Base-by-base conservation (phyloP, 257 asterid species). In the Salvia hispanica region DNA sequence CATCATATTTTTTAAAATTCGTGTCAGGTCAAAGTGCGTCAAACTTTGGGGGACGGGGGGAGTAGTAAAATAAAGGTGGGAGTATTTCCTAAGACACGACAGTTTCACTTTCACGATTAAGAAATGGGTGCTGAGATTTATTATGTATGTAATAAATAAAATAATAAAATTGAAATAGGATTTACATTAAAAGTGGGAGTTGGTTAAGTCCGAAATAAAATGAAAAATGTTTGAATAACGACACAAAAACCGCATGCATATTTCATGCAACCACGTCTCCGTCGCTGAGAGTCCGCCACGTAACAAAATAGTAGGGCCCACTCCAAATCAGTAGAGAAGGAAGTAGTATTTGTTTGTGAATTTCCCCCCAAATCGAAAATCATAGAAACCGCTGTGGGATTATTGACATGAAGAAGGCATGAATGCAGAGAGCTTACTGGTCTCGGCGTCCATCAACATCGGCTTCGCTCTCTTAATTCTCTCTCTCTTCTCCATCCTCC, bases 371-470 rank as follows among this genome's bases (percentile, higher is more conserved):
- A 64, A 46, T 13, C 34, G 7, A 28, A 13, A 56, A 8, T 18
- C 3, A 16, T 2, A 16, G 4, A 18, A 39, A 37, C 31, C 7
- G 31, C 21, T 2, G 4, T n/a, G 13, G 12, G 8, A 25, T 25
- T 25, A 25, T 25, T 25, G 31, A 25, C 31, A 0, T 7, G 47
- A 76, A 5, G 34, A 4, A 34, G 63, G 67, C 18, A 93, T 93
- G 99, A 84, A 85, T 34, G 77, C 80, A 7, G 95, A 82, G 76
- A 77, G 92, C 67, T 66, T 93, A 76, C 39, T 82, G 43, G 95
- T 78, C 70, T 86, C 96, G 6, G 96, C 91, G 31, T 80, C 86
- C 64, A 84, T 93, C 14, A 93, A 93, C 82, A 84, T 90, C 11
- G 88, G 96, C 43, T 70, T 88, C 62, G 92, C 95, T 71, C 58